phyloP scores from a whole-genome alignment of 495 filamentous ascomycete species.

The Penicillium soppii region DNA sequence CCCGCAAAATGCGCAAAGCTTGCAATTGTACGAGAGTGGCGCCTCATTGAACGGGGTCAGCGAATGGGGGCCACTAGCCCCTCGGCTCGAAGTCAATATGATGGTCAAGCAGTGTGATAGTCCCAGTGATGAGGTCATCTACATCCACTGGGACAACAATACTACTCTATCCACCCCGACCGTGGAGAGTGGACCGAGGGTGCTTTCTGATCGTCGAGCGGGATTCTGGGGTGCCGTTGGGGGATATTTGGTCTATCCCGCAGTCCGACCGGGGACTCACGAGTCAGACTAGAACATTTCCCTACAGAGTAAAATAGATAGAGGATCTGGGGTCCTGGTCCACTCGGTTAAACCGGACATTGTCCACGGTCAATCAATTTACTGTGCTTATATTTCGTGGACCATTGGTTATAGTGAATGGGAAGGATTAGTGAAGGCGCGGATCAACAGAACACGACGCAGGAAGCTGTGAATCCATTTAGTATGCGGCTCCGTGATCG shows the following conservation, averaged over 20 bases:
- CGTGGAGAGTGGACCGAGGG: conserved; percentile 4
- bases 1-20: conserved; percentile 16
- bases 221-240: conserved; percentile 4
- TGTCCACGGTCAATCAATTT: background rate
- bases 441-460: conserved; percentile 15
- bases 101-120: conserved; percentile 21
- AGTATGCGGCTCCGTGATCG: conserved; percentile 15
- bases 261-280: background rate
- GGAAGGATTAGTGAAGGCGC: conserved; percentile 16
- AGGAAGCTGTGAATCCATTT: conserved; percentile 11
- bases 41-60: background rate
- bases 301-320: background rate
- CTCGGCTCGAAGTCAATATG: conserved; percentile 1
- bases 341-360: background rate
- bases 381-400: conserved; percentile 10
- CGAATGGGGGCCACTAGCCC: background rate
- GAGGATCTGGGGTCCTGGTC: background rate
- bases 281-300: background rate
- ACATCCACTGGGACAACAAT: conserved; percentile 13
- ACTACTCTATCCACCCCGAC: conserved; percentile 15
- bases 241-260: conserved; percentile 1
- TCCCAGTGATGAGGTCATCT: conserved; percentile 13
- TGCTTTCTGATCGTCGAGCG: background rate
- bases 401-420: conserved; percentile 26
- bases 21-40: background rate